Conservation (phyloP, 805 yeast species). For the Pichia ethanolica region DNA sequence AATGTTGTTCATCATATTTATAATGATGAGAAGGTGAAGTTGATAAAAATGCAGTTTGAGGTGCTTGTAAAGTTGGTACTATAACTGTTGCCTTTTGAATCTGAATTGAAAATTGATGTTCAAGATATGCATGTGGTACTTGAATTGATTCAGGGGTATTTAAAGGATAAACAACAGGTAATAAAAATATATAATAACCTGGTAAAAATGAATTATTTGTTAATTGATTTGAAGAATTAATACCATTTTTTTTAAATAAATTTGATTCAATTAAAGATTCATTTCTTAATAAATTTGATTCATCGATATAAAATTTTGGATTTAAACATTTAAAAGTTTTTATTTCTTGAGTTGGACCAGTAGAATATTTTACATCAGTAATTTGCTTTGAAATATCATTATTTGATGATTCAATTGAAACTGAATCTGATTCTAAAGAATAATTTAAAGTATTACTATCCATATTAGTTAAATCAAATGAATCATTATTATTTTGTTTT, state of each 20-base stretch:
- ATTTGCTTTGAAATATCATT: neutral
- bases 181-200: slow-evolving; percentile 62
- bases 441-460: slow-evolving; percentile 10
- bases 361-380: slow-evolving; percentile 15
- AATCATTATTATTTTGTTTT: slow-evolving; percentile 3
- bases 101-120: slow-evolving; percentile 36
- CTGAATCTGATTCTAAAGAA: slow-evolving; percentile 5
- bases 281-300: slow-evolving; percentile 8
- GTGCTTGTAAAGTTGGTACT: slow-evolving; percentile 24
- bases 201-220: slow-evolving; percentile 34
- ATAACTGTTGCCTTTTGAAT: slow-evolving; percentile 27
- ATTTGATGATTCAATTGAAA: neutral
- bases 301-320: slow-evolving; percentile 20
- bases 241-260: slow-evolving; percentile 13
- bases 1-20: slow-evolving; percentile 16
- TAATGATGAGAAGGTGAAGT: slow-evolving; percentile 27
- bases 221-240: neutral
- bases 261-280: slow-evolving; percentile 9
- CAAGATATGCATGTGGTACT: slow-evolving; percentile 43
- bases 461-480: slow-evolving; percentile 11
- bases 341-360: slow-evolving; percentile 21
- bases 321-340: slow-evolving; percentile 17
- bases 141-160: slow-evolving; percentile 54
- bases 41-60: slow-evolving; percentile 28
- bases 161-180: slow-evolving; percentile 57